These are phyloP conservation scores for Pochonia chlamydosporia DNA, from an alignment of 2,329 filamentous ascomycete species.

Conservation along the genomic window DNA sequence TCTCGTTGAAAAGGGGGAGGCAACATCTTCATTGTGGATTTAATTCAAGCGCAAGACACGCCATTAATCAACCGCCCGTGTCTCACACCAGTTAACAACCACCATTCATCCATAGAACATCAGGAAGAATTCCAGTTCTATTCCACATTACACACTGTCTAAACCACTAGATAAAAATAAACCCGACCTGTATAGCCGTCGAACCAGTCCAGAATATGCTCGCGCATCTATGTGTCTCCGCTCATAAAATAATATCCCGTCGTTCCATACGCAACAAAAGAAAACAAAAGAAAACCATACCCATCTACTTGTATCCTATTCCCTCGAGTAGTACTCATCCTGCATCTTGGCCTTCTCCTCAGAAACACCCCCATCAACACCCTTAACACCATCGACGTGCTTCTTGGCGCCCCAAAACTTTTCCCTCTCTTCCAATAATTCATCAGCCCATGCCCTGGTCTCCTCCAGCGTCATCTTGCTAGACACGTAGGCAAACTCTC, in stretches of 20 bases:
- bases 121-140: not conserved
- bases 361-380: slow-evolving; percentile 30
- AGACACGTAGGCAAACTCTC: slow-evolving; percentile 81
- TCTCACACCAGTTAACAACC: no score
- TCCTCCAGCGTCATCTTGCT: slow-evolving; percentile 68
- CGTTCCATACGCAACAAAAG: not conserved
- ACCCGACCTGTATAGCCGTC: no score
- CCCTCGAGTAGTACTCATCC: slow-evolving; percentile 42
- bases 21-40: no score
- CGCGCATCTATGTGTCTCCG: slow-evolving; percentile 4
- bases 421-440: slow-evolving; percentile 70
- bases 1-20: no score
- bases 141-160: not conserved
- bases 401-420: slow-evolving; percentile 59
- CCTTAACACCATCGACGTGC: slow-evolving; percentile 41
- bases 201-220: slow-evolving; percentile 2
- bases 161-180: no score
- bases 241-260: not conserved
- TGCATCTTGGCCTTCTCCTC: slow-evolving; percentile 33
- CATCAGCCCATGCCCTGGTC: slow-evolving; percentile 71
- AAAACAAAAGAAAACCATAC: not conserved
- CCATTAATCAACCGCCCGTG: no score
- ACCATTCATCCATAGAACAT: no score
- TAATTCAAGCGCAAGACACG: no score
- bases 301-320: no score